These are phyloP conservation scores for Lactarius evosmus DNA, from an alignment of 768 basidiomycete species.

Conservation along the genomic window DNA sequence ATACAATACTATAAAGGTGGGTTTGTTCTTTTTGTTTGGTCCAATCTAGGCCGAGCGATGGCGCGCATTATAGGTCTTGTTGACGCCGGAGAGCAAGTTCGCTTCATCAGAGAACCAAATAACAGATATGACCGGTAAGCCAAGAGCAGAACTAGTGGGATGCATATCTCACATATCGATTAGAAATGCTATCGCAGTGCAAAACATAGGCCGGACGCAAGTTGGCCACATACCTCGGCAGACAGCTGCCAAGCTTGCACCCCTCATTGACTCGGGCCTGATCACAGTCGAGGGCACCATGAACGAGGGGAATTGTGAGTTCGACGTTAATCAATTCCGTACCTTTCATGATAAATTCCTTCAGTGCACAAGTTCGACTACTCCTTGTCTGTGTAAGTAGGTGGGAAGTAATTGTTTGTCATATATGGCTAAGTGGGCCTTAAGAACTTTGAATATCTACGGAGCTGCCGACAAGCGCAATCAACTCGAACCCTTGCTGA, in stretches of 20 bases:
- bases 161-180: not conserved
- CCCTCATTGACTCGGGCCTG: constrained; percentile 59
- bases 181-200: constrained; percentile 79
- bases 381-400: constrained; percentile 63
- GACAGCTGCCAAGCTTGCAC: constrained; percentile 58
- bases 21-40: constrained; percentile 14
- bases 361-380: constrained; percentile 48
- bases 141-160: not conserved
- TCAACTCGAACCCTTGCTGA: constrained; percentile 59
- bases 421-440: not conserved
- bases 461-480: constrained; percentile 58
- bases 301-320: constrained; percentile 65
- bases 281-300: constrained; percentile 72
- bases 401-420: constrained; percentile 24
- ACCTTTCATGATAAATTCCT: constrained; percentile 13
- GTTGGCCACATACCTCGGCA: constrained; percentile 76
- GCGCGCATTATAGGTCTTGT: constrained; percentile 56
- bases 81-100: constrained; percentile 73
- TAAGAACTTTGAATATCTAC: constrained; percentile 68
- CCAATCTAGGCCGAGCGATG: not conserved
- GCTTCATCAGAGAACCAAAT: constrained; percentile 58
- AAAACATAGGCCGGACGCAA: constrained; percentile 69
- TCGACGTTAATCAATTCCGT: constrained; percentile 6
- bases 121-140: constrained; percentile 66
- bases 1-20: constrained; percentile 77